These are phyloP conservation scores for Neonectria magnoliae DNA, from an alignment of 2,329 filamentous ascomycete genomes.

Conservation along the genomic window DNA sequence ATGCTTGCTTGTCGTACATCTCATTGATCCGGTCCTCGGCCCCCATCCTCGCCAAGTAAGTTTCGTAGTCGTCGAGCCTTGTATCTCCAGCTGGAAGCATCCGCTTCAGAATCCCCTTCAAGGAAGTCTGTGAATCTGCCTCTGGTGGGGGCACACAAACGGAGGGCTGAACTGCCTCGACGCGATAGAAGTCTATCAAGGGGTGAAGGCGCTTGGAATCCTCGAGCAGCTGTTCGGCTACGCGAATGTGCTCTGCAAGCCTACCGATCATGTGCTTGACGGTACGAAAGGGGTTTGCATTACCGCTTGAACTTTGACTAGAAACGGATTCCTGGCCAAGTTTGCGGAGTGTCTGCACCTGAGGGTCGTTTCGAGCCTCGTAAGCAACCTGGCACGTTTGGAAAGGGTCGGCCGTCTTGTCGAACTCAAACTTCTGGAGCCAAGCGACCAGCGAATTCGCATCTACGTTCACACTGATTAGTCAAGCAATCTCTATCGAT, in stretches of 20 bases:
- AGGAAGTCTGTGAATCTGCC: conserved; percentile 42
- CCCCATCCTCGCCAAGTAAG: conserved; percentile 8
- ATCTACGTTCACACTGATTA: conserved; percentile 6
- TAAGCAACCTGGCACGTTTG: conserved; percentile 29
- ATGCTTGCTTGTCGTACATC: conserved; percentile 22
- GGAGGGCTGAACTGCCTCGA: conserved; percentile 35
- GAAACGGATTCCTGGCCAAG: conserved; percentile 20
- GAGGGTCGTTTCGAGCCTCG: conserved; percentile 24
- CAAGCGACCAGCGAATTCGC: conserved; percentile 12
- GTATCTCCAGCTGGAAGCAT: conserved; percentile 40
- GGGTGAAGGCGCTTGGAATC: conserved; percentile 43
- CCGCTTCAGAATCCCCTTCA: conserved; percentile 46
- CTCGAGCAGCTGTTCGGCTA: conserved; percentile 50
- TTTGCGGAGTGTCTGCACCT: conserved; percentile 27
- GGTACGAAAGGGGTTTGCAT: conserved; percentile 35
- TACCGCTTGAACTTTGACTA: neutral
- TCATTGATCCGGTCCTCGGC: conserved; percentile 18
- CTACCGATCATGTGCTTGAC: conserved; percentile 57
- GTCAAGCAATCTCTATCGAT: neutral
- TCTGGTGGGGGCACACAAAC: conserved; percentile 32
- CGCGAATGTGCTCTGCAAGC: conserved; percentile 55
- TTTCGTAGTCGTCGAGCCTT: conserved; percentile 7
- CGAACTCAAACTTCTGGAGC: conserved; percentile 23
- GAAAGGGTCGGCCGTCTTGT: neutral
- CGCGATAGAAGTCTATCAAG: conserved; percentile 46